These are phyloP conservation scores for Xylariaceae sp. DNA, from an alignment of 2,329 filamentous ascomycete species.

Conservation along the genomic window DNA sequence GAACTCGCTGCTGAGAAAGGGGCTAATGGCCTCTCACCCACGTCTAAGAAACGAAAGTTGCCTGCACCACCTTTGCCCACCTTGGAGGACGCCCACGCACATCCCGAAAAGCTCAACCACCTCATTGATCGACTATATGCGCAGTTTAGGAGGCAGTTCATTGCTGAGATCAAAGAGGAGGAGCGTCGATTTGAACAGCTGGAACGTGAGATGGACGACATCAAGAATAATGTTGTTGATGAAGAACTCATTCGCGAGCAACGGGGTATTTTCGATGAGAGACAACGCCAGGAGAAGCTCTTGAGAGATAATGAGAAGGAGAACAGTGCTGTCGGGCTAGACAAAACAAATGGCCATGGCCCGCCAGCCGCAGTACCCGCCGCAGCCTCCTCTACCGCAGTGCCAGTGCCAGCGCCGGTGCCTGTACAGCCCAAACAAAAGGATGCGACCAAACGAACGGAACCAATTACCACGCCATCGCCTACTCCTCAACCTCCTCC, in stretches of 20 bases:
- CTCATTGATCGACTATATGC: constrained; percentile 72
- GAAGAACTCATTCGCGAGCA: too few species aligned
- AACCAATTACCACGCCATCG: constrained; percentile 13
- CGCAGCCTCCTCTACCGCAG: constrained; percentile 3
- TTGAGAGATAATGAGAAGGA: constrained; percentile 15
- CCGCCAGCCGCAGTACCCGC: constrained; percentile 14
- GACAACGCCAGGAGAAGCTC: constrained; percentile 26
- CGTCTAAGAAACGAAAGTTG: constrained; percentile 71
- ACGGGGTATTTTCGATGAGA: too few species aligned
- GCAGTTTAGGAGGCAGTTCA: constrained; percentile 65
- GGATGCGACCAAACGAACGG: constrained; percentile 17
- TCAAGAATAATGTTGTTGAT: constrained; percentile 62
- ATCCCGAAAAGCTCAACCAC: constrained; percentile 64
- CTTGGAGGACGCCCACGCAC: constrained; percentile 62
- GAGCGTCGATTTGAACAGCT: constrained; percentile 64
- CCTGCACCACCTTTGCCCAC: constrained; percentile 60
- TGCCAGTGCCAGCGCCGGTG: constrained; percentile 10
- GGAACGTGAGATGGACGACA: constrained; percentile 62
- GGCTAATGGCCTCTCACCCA: constrained; percentile 49
- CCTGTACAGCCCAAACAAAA: constrained; percentile 15
- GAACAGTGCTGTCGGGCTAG: constrained; percentile 12
- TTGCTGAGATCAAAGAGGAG: constrained; percentile 69
- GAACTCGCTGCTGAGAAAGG: constrained; percentile 35
- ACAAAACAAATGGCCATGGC: constrained; percentile 22
- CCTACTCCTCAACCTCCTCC: constrained; percentile 14